Evolutionary conservation across 2,329 filamentous ascomycete genomes (phyloP), one percentile per base, ranked within the genome.

Genomic region (Trichoderma koningii): DNA sequence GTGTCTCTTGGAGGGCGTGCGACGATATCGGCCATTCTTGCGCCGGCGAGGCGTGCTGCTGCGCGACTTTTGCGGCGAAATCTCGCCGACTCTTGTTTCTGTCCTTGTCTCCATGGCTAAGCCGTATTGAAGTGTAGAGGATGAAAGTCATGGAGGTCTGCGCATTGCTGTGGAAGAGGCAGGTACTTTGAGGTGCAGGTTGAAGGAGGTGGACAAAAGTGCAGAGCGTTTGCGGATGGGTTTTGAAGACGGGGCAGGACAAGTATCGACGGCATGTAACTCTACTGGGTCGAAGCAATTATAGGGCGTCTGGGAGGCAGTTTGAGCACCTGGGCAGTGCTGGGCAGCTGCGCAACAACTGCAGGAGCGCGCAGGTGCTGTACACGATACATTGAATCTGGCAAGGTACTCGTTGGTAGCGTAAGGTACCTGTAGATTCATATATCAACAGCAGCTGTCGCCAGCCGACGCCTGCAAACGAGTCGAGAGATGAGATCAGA

Each of bases 271-370:
- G 17, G 34, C 26, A 14, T 52, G 28, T 52, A 34, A 52, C 50
- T 34, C 15, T 21, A 2, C 50, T 34, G 28, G 14, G 9, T 53
- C 19, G 34, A 34, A 44, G n/a, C 34, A 23, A 15, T 52, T 53
- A 52, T 45, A 53, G 38, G 38, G 57, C 7, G 30, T 14, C 38
- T n/a, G n/a, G 47, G 5, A 52, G 9, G 23, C 2, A 10, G 15
- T 26, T 55, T 45, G n/a, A n/a, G n/a, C n/a, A n/a, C n/a, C n/a
- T n/a, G 21, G 6, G 55, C 30, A 50, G 48, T 50, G 41, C 48
- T 55, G 19, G 56, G 48, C 64, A 51, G 50, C 56, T 61, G 64
- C 34, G n/a, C 44, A 64, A n/a, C 19, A 28, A 19, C 42, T 34
- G 42, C 26, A 38, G 14, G 44, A 48, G 19, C 42, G 34, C 34